Evolutionary conservation across 78 protist genomes (phyloP).

Genomic region (Mastigamoeba balamuthi): DNA sequence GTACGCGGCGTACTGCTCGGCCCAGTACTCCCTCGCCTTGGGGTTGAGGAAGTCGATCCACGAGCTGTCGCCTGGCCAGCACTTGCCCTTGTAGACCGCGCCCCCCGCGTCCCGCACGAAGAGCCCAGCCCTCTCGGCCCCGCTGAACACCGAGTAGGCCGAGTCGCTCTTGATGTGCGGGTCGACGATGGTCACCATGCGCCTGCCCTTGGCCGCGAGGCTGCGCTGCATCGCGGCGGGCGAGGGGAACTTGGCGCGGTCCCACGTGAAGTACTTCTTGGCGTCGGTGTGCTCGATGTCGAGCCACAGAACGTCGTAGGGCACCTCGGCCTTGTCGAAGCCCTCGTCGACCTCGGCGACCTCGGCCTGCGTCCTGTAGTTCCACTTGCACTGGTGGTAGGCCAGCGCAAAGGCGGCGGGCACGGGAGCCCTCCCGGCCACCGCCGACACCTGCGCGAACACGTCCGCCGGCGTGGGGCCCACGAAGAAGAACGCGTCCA

Average conservation of each 20-base stretch:
- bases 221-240: conserved; percentile 65
- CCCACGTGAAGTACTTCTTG: conserved; percentile 95
- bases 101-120: conserved; percentile 57
- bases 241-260: conserved; percentile 72
- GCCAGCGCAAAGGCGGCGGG: conserved; percentile 91
- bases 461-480: conserved; percentile 69
- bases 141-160: not conserved
- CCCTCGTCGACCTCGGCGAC: conserved; percentile 43
- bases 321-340: conserved; percentile 80
- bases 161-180: conserved; percentile 91
- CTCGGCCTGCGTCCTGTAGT: conserved; percentile 56
- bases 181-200: conserved; percentile 91
- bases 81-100: conserved; percentile 85
- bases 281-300: conserved; percentile 99
- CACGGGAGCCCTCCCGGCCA: conserved; percentile 81
- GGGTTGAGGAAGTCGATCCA: conserved; percentile 82
- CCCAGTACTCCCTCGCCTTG: conserved; percentile 87
- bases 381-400: conserved; percentile 99
- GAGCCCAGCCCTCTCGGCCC: not conserved
- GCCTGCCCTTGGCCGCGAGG: conserved; percentile 59
- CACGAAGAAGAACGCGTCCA: conserved; percentile 77
- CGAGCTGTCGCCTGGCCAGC: conserved; percentile 94
- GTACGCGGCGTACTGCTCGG: conserved; percentile 12
- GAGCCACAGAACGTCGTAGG: conserved; percentile 97
- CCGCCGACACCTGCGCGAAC: conserved; percentile 43